phyloP scores from a whole-genome alignment of 257 asterid genomes.

The Solanum lignicaule region DNA sequence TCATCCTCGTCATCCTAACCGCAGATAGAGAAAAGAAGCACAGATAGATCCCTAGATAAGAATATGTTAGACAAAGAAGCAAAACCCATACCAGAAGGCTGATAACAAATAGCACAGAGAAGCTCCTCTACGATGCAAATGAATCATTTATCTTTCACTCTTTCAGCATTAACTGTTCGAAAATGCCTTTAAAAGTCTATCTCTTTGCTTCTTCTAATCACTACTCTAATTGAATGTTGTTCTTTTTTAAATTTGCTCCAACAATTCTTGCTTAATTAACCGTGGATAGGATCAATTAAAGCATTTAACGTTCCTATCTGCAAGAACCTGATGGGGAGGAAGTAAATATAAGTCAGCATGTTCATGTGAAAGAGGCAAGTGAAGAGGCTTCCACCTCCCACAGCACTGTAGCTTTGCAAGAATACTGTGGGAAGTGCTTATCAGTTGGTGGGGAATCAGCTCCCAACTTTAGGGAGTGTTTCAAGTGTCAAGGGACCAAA shows the following conservation, averaged over 20 bases:
- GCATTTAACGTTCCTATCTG: neutral
- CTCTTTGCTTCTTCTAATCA: neutral
- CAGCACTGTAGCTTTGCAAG: neutral
- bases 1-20: neutral
- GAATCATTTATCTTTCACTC: neutral
- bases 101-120: neutral
- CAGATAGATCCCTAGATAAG: neutral
- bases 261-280: neutral
- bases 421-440: neutral
- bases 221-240: neutral
- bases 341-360: neutral
- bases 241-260: neutral
- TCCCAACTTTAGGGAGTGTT: neutral
- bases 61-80: neutral
- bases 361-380: neutral
- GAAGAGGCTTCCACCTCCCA: neutral
- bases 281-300: neutral
- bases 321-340: neutral
- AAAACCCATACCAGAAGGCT: neutral
- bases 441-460: neutral
- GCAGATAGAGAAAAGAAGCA: neutral
- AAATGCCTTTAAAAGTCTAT: neutral
- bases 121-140: neutral
- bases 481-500: neutral
- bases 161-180: neutral